A percentile compares a stretch with the other conserved stretches of the same genome.
These are phyloP conservation scores for Parachaetomium inaequale DNA, from an alignment of 495 filamentous ascomycete genomes.

Conservation along the genomic window DNA sequence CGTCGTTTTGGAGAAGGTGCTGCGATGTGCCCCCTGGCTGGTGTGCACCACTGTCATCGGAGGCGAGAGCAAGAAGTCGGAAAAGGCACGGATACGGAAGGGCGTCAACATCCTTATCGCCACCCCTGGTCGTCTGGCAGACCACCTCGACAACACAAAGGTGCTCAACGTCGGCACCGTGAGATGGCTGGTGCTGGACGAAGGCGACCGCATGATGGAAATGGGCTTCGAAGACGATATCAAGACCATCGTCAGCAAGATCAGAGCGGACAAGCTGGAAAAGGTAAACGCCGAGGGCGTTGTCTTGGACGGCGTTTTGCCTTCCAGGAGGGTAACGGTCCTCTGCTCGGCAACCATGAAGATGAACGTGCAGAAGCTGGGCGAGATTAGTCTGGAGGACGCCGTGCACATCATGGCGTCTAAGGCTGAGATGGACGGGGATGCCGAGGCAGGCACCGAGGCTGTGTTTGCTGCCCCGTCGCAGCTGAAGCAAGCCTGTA, in stretches of 20 bases:
- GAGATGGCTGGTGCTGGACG: constrained; percentile 89
- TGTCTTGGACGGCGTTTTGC: constrained; percentile 53
- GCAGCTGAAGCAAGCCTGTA: constrained; percentile 87
- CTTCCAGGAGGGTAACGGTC: constrained; percentile 75
- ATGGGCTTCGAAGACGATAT: constrained; percentile 90
- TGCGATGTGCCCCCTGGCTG: constrained; percentile 82
- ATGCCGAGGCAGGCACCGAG: constrained; percentile 46
- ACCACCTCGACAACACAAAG: constrained; percentile 90
- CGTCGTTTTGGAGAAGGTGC: constrained; percentile 71
- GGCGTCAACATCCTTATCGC: constrained; percentile 93
- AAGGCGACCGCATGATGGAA: constrained; percentile 95
- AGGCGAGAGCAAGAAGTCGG: constrained; percentile 95
- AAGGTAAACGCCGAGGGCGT: constrained; percentile 41
- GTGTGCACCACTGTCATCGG: constrained; percentile 90
- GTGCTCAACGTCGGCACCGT: constrained; percentile 83
- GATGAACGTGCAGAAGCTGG: constrained; percentile 86
- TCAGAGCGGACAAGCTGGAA: constrained; percentile 51
- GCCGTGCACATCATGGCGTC: constrained; percentile 81
- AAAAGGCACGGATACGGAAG: constrained; percentile 89
- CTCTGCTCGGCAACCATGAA: constrained; percentile 97
- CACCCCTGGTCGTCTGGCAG: constrained; percentile 82
- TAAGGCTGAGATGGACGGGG: constrained; percentile 44
- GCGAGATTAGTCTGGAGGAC: constrained; percentile 92
- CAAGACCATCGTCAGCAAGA: constrained; percentile 72
- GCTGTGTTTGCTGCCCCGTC: constrained; percentile 76